phyloP scores from a whole-genome alignment of 768 basidiomycete species.

The Clitopilus hobsonii region DNA sequence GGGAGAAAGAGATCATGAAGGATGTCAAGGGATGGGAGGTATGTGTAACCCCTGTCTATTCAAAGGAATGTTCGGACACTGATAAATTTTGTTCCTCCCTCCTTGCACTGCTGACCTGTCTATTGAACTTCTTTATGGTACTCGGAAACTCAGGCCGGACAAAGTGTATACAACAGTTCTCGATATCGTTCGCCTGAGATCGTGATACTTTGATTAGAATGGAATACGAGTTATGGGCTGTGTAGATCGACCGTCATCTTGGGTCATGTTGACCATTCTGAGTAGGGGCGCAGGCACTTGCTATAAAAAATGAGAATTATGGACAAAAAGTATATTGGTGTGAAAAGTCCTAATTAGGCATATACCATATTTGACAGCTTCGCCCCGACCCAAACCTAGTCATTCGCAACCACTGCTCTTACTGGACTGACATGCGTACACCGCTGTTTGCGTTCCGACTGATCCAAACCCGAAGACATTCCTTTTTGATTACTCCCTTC shows the following conservation, averaged over 20 bases:
- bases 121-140: neutral
- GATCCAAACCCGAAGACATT: neutral
- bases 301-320: neutral
- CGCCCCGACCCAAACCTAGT: neutral
- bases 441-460: neutral
- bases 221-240: conserved; percentile 2
- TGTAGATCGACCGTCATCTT: conserved; percentile 16
- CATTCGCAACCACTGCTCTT: neutral
- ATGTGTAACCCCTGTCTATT: conserved; percentile 30
- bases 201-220: conserved; percentile 26
- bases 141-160: conserved; percentile 55
- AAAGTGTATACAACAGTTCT: conserved; percentile 80
- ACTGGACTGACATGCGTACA: neutral
- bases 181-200: conserved; percentile 53
- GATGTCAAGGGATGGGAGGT: conserved; percentile 94
- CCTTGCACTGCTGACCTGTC: conserved; percentile 9
- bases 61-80: conserved; percentile 17
- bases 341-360: neutral
- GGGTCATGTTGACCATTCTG: neutral
- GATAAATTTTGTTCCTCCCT: conserved; percentile 14
- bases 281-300: conserved; percentile 1
- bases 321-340: neutral
- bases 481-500: neutral
- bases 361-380: neutral
- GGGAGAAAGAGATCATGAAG: conserved; percentile 93